Evolutionary conservation across 202 grass and related monocot genomes (phyloP).

Genomic region (Thinopyrum obtusiflorum): DNA sequence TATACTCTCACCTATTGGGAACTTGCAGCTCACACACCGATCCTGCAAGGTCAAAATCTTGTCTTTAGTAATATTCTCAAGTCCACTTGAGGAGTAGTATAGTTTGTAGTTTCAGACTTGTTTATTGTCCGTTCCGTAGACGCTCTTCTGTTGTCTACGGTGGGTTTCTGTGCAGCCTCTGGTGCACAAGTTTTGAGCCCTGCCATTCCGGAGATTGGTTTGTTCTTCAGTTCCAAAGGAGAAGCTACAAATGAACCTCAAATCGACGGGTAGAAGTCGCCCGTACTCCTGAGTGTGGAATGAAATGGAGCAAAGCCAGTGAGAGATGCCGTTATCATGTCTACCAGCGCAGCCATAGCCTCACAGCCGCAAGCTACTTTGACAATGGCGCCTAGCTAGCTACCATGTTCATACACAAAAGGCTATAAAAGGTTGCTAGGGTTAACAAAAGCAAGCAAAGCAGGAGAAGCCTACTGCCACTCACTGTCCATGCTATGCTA

Average conservation of each 20-base stretch:
- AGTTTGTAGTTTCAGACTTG: neutral
- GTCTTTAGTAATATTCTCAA: neutral
- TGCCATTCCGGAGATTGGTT: neutral
- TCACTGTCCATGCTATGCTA: neutral
- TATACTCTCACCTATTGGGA: conserved; percentile 1
- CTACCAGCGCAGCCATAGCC: neutral
- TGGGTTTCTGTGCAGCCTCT: neutral
- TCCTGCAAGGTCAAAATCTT: conserved; percentile 32
- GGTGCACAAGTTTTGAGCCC: neutral
- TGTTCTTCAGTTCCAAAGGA: neutral
- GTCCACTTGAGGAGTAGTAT: too few species aligned
- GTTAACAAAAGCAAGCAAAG: neutral
- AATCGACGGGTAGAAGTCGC: neutral
- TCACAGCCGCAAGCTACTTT: conserved; percentile 12
- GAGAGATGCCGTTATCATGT: neutral
- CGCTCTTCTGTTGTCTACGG: neutral
- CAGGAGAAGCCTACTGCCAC: neutral
- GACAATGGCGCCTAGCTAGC: conserved; percentile 18
- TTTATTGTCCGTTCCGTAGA: conserved; percentile 33
- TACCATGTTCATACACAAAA: neutral
- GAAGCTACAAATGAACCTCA: neutral
- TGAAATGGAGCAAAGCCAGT: neutral
- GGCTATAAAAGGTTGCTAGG: neutral
- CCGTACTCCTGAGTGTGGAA: neutral
- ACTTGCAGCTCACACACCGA: conserved; percentile 31